Evolutionary conservation across 495 filamentous ascomycete genomes (phyloP).

Genomic region (Podospora anserina): DNA sequence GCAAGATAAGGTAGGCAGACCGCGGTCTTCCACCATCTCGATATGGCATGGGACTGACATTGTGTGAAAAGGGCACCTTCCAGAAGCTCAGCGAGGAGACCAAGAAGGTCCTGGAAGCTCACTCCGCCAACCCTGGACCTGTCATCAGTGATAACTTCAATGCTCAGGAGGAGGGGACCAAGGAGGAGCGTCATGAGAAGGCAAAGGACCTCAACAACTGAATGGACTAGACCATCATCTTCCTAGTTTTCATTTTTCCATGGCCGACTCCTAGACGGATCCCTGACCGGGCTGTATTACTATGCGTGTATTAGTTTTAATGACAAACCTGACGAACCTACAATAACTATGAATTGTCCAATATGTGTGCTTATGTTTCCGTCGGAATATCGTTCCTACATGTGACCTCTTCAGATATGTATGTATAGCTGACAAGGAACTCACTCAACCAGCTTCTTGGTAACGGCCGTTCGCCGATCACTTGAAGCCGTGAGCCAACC

Average conservation of each 20-base stretch:
- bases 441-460: neutral
- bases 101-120: slow-evolving; percentile 39
- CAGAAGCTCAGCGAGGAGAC: slow-evolving; percentile 27
- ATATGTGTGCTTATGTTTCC: neutral
- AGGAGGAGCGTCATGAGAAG: slow-evolving; percentile 64
- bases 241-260: neutral
- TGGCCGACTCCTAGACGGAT: neutral
- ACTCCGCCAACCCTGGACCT: slow-evolving; percentile 50
- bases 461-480: neutral
- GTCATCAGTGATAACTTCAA: slow-evolving; percentile 47
- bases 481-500: neutral
- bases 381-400: neutral
- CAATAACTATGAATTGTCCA: neutral
- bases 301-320: neutral
- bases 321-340: neutral
- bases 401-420: neutral
- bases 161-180: slow-evolving; percentile 53
- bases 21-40: neutral
- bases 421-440: neutral
- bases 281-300: neutral
- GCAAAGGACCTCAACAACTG: slow-evolving; percentile 64
- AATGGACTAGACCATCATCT: slow-evolving; percentile 6
- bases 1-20: slow-evolving; percentile 7
- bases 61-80: slow-evolving; percentile 19
- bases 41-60: neutral